phyloP scores from a whole-genome alignment of 805 yeast genomes.

The Lachancea dasiensis region DNA sequence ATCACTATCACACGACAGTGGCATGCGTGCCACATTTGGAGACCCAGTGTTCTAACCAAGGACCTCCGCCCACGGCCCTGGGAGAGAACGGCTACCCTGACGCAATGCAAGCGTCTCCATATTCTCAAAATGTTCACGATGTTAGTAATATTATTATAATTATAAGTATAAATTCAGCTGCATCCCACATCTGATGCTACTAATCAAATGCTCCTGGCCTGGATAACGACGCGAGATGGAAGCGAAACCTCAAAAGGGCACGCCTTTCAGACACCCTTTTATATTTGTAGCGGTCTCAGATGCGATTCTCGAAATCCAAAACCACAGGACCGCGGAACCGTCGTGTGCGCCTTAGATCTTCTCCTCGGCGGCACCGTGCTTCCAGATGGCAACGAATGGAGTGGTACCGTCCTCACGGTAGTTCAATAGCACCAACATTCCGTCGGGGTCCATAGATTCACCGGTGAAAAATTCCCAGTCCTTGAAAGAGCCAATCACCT shows the following conservation, averaged over 20 bases:
- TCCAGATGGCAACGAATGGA: constrained; percentile 97
- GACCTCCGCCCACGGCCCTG: too few relatives aligned
- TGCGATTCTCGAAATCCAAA: background rate
- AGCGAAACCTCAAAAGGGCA: too few relatives aligned
- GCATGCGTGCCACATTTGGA: too few relatives aligned
- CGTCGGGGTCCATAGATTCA: constrained; percentile 99
- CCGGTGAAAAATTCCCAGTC: constrained; percentile 99
- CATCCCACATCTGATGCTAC: background rate
- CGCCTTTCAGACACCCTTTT: too few relatives aligned
- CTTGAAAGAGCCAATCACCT: constrained; percentile 88
- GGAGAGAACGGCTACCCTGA: too few relatives aligned
- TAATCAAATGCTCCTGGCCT: background rate
- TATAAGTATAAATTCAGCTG: background rate
- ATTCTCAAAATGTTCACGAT: too few relatives aligned
- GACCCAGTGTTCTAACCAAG: too few relatives aligned
- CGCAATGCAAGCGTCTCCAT: too few relatives aligned
- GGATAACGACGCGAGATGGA: too few relatives aligned
- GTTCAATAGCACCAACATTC: constrained; percentile 95
- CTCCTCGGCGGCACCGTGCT: constrained; percentile 88
- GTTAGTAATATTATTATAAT: constrained; percentile 1
- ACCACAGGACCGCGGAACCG: background rate
- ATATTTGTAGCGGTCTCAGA: too few relatives aligned
- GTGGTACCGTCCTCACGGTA: constrained; percentile 99
- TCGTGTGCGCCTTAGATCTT: constrained; percentile 60
- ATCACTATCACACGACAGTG: too few relatives aligned